Evolutionary conservation across 169 alveolate genomes (phyloP), one percentile per base, ranked within the genome.

Genomic region (Plasmodium gonderi): DNA sequence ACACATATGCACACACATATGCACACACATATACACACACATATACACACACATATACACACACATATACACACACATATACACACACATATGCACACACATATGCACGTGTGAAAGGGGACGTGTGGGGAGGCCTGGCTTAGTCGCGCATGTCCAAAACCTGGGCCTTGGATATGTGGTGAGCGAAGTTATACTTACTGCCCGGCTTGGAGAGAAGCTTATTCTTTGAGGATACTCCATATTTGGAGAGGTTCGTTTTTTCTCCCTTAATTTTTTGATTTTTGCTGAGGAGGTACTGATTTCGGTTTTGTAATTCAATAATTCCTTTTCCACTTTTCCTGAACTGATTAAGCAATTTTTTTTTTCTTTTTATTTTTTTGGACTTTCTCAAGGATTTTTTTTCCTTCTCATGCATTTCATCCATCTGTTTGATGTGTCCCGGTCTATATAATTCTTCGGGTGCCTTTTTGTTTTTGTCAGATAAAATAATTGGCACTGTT

Each of bases 311-410:
- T 17, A 74, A 23, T 87, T 74, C 80, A 76, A 12, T 77, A 14
- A 87, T 76, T 0, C 85, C 80, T 9, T 45, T 40, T 9, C 75
- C 82, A 7, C 79, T 76, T 17, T 76, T 20, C 33, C 65, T 78
- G 47, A 75, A 87, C 36, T 20, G 64, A 26, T 38, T 38, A 54
- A 87, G 45, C 29, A 87, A 7, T 5, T 36, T 75, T 75, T 76
- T 87, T 29, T 76, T 87, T 40, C 87, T 87, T 68, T 87, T 87
- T 7, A 54, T 49, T 45, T 87, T 87, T 42, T 87, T 87, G 5
- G 67, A 51, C 45, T 76, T 87, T 38, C 93, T 51, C 12, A 87
- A 11, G 9, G 93, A 20, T 76, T 87, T 87, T 11, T 65, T 87
- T 75, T 87, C 93, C 23, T 64, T 31, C 45, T 87, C 68, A 14